Conservation (phyloP, 148 eudicot species). For the Rheum nobile region DNA sequence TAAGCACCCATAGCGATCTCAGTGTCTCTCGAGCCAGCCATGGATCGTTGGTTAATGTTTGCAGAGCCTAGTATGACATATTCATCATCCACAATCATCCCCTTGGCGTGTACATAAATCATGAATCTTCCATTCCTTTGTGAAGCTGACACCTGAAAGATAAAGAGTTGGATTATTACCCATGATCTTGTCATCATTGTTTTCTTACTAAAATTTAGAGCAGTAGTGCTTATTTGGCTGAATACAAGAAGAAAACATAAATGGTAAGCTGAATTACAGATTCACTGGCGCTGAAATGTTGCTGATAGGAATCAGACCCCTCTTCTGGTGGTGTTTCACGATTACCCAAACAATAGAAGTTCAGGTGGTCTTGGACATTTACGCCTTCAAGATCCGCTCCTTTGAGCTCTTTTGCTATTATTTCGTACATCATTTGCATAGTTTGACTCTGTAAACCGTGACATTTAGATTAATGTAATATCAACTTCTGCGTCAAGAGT, state of each 20-base stretch:
- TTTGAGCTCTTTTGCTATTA: conserved; percentile 60
- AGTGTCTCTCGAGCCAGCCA: conserved; percentile 62
- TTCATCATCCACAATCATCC: conserved; percentile 68
- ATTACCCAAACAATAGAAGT: conserved; percentile 89
- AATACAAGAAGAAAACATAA: background rate
- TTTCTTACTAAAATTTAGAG: background rate
- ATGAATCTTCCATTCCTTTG: conserved; percentile 40
- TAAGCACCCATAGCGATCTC: conserved; percentile 66
- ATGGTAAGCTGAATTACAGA: conserved; percentile 26
- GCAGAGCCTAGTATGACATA: conserved; percentile 56
- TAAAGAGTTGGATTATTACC: background rate
- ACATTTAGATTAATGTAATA: background rate
- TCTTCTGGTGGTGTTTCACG: conserved; percentile 41
- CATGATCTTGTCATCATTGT: background rate
- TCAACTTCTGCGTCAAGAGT: too few relatives aligned
- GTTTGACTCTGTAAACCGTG: conserved; percentile 31
- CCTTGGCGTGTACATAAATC: conserved; percentile 66
- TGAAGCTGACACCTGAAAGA: conserved; percentile 29
- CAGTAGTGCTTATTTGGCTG: background rate
- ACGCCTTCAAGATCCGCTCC: conserved; percentile 30
- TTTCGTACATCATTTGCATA: conserved; percentile 51
- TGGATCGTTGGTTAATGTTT: conserved; percentile 57
- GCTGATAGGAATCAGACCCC: conserved; percentile 11
- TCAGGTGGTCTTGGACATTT: conserved; percentile 69
- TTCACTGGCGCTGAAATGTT: conserved; percentile 19